phyloP scores from a whole-genome alignment of 2,329 filamentous ascomycete species.

The Botrytis sinoallii region DNA sequence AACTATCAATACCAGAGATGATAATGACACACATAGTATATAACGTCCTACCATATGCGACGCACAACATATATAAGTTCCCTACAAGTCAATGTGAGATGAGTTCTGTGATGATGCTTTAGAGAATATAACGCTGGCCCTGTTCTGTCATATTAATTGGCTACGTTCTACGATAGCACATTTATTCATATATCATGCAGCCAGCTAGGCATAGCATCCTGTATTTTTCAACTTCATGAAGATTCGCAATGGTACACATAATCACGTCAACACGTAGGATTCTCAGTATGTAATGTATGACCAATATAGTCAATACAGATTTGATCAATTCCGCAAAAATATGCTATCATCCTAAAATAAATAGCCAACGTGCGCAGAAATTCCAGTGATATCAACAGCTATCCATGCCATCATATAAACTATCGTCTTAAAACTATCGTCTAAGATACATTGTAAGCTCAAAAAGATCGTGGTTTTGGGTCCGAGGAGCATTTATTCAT shows the following conservation, averaged over 20 bases:
- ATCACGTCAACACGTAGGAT: background rate
- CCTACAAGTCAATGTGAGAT: background rate
- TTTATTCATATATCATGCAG: background rate
- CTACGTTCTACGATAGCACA: background rate
- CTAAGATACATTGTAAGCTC: constrained; percentile 21
- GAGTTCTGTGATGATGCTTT: background rate
- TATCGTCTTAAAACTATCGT: background rate
- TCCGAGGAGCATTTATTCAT: constrained; percentile 35
- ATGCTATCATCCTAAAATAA: background rate
- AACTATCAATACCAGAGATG: too few species aligned
- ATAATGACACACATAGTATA: too few species aligned
- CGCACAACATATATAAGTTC: background rate
- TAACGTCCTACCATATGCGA: background rate
- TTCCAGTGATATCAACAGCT: constrained; percentile 21
- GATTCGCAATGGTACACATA: background rate
- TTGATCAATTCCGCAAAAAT: background rate
- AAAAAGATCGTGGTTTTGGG: constrained; percentile 39
- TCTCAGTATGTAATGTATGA: background rate
- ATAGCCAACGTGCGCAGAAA: constrained; percentile 4
- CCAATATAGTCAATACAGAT: background rate
- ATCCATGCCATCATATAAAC: constrained; percentile 1
- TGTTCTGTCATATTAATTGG: background rate
- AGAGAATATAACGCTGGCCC: background rate
- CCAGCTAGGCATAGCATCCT: background rate
- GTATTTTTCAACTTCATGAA: background rate